phyloP scores from a whole-genome alignment of 73 alveolate species.

The Symbiodinium natans region DNA sequence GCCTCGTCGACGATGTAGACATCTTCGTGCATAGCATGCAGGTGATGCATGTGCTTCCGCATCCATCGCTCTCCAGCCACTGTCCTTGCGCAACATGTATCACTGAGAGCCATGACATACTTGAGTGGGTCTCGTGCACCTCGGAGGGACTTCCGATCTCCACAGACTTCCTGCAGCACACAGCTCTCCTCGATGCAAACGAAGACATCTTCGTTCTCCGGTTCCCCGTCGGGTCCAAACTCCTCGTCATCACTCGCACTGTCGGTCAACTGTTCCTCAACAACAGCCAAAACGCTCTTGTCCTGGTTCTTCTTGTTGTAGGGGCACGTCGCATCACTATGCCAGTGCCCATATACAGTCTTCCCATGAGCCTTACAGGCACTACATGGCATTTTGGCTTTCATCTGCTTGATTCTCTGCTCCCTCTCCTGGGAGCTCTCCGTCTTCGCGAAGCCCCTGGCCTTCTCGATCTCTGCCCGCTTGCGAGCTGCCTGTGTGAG shows the following conservation, averaged over 20 bases:
- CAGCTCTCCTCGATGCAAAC: not conserved
- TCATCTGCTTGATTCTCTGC: not conserved
- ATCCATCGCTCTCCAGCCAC: not conserved
- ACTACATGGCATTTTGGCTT: not conserved
- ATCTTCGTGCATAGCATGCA: not conserved
- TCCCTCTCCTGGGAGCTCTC: not conserved
- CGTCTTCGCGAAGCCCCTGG: not conserved
- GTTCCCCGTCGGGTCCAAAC: no score
- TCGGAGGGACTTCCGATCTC: not conserved
- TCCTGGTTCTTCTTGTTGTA: not conserved
- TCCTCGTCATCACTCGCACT: not conserved
- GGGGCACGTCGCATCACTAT: not conserved
- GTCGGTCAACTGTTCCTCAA: not conserved
- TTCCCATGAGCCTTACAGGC: conserved; percentile 43
- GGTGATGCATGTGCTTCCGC: not conserved
- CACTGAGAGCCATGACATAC: not conserved
- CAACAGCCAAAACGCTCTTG: not conserved
- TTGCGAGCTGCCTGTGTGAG: not conserved
- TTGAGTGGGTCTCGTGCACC: not conserved
- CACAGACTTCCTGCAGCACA: not conserved
- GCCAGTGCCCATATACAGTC: conserved; percentile 47
- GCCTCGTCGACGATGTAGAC: not conserved
- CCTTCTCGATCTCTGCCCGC: not conserved
- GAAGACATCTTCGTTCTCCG: not conserved
- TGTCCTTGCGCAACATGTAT: conserved; percentile 9